These are phyloP conservation scores for Sambucus nigra DNA, from an alignment of 129 eudicot genomes.

Conservation along the genomic window DNA sequence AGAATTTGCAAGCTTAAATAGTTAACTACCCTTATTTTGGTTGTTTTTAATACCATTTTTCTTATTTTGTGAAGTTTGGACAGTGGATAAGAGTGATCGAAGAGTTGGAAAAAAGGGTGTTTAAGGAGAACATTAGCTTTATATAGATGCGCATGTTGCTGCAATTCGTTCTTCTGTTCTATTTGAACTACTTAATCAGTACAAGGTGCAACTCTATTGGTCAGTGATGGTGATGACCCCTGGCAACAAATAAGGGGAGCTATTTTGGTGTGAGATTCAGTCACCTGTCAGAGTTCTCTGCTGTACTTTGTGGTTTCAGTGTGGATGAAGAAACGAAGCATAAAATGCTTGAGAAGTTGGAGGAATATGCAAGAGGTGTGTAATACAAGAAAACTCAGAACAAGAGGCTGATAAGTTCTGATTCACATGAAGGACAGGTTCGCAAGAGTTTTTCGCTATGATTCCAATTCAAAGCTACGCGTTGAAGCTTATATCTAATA, in stretches of 20 bases:
- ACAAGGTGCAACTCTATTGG: conserved; percentile 86
- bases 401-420: conserved; percentile 82
- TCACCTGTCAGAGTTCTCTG: conserved; percentile 50
- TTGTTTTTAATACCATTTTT: too few species aligned
- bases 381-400: conserved; percentile 68
- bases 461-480: conserved; percentile 76
- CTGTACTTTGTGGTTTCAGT: conserved; percentile 71
- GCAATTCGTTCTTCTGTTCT: conserved; percentile 49
- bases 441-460: conserved; percentile 61
- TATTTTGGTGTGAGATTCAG: conserved; percentile 62
- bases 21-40: too few species aligned
- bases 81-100: too few species aligned
- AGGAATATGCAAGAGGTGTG: conserved; percentile 66
- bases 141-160: conserved; percentile 52
- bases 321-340: conserved; percentile 54
- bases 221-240: conserved; percentile 73
- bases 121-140: too few species aligned
- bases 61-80: too few species aligned
- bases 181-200: conserved; percentile 43
- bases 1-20: too few species aligned
- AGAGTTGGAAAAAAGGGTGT: too few species aligned
- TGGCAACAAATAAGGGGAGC: conserved; percentile 88
- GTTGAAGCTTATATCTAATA: conserved; percentile 51
- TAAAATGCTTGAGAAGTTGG: conserved; percentile 46
- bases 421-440: conserved; percentile 95